These are phyloP conservation scores for Acacia melanoxylon DNA, from an alignment of 306 rosid species.

Conservation along the genomic window DNA sequence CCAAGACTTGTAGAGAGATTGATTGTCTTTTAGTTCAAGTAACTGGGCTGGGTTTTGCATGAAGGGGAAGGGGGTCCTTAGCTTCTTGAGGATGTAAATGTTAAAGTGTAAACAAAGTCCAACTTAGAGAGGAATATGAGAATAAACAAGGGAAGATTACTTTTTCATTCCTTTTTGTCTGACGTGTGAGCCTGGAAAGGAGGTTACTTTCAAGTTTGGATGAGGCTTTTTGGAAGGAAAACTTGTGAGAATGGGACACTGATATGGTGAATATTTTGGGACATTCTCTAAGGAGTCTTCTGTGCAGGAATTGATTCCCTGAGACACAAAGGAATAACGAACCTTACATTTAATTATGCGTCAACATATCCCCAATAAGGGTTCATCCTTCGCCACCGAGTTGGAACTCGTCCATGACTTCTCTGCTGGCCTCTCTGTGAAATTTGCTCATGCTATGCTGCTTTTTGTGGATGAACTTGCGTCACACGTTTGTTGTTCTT, in stretches of 20 bases:
- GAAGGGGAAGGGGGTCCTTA: constrained; percentile 44
- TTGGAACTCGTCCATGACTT: neutral
- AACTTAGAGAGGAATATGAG: constrained; percentile 38
- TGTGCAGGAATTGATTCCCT: constrained; percentile 38
- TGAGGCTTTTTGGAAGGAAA: constrained; percentile 29
- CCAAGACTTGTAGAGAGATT: constrained; percentile 52
- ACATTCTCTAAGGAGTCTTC: constrained; percentile 32
- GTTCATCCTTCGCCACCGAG: neutral
- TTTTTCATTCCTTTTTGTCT: constrained; percentile 13
- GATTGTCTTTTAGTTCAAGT: constrained; percentile 72
- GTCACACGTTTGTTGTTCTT: neutral
- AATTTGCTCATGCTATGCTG: neutral
- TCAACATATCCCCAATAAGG: neutral
- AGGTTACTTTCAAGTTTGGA: constrained; percentile 46
- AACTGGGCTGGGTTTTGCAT: constrained; percentile 39
- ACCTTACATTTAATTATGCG: neutral
- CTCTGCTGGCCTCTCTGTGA: neutral
- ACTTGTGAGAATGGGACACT: constrained; percentile 27
- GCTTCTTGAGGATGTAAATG: constrained; percentile 50
- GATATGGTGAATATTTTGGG: constrained; percentile 35
- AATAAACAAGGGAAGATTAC: constrained; percentile 19
- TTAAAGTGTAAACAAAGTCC: constrained; percentile 22
- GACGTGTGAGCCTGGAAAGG: constrained; percentile 29
- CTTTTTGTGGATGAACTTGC: neutral
- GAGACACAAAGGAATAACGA: neutral